Percentiles rank a stretch among this genome's conserved stretches.
Conservation (phyloP, 2,329 filamentous ascomycete genomes). For the Epichloe scottii region DNA sequence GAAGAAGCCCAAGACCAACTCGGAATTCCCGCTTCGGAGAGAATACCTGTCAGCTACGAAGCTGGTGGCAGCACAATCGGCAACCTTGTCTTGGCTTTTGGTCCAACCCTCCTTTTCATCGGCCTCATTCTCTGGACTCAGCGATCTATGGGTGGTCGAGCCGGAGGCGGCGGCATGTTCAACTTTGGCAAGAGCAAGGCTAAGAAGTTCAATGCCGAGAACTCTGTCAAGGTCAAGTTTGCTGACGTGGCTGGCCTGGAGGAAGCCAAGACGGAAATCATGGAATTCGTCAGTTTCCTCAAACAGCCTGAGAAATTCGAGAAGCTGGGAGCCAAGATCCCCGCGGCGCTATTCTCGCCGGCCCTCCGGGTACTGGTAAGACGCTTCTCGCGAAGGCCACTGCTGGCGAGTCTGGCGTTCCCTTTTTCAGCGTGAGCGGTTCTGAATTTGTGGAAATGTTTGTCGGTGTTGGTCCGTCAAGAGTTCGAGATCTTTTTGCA, state of each 20-base stretch:
- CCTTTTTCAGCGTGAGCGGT: conserved; percentile 96
- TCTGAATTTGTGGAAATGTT: conserved; percentile 99
- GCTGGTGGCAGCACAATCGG: conserved; percentile 63
- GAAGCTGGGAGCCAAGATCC: conserved; percentile 96
- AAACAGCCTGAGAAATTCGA: conserved; percentile 89
- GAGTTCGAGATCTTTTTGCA: conserved; percentile 87
- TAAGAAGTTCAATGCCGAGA: conserved; percentile 96
- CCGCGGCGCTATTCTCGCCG: conserved; percentile 87
- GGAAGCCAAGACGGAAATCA: conserved; percentile 94
- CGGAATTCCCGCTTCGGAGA: conserved; percentile 71
- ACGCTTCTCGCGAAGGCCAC: conserved; percentile 95
- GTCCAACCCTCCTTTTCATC: conserved; percentile 76
- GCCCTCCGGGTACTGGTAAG: conserved; percentile 97
- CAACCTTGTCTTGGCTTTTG: conserved; percentile 65
- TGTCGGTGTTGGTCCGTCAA: conserved; percentile 91
- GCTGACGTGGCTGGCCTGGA: conserved; percentile 95
- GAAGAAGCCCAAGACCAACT: conserved; percentile 83
- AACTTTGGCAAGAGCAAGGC: conserved; percentile 92
- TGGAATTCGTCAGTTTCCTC: conserved; percentile 97
- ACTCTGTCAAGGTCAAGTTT: conserved; percentile 93
- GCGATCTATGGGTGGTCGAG: conserved; percentile 58
- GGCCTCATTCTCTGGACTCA: conserved; percentile 72
- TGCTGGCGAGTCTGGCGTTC: conserved; percentile 89
- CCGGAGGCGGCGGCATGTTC: conserved; percentile 66
- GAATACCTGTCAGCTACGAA: conserved; percentile 84